Evolutionary conservation across 1,284 basidiomycete species (phyloP).

Genomic region (Naganishia sp.): DNA sequence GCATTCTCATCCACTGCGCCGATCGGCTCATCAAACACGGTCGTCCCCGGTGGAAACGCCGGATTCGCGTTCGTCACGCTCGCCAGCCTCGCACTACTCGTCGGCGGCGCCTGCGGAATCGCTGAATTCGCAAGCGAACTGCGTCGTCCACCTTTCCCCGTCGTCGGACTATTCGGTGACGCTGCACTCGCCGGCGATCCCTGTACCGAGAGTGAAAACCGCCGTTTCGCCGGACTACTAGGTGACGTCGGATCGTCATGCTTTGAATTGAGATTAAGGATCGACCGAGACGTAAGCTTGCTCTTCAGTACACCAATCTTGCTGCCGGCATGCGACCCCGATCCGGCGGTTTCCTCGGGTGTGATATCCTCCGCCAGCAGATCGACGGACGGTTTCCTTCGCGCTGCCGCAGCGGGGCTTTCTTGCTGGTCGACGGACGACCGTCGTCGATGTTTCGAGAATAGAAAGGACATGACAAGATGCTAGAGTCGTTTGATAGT

Average conservation of each 20-base stretch:
- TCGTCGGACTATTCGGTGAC: conserved; percentile 10
- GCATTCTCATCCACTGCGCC: conserved; percentile 1
- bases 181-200: background rate
- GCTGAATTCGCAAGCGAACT: conserved; percentile 18
- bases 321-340: background rate
- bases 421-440: conserved; percentile 18
- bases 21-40: background rate
- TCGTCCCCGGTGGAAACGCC: conserved; percentile 14
- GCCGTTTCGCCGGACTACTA: conserved; percentile 4
- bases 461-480: conserved; percentile 13
- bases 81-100: conserved; percentile 10
- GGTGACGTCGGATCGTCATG: conserved; percentile 9
- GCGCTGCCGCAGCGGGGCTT: background rate
- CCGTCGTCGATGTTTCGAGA: conserved; percentile 16
- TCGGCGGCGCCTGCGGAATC: conserved; percentile 7
- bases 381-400: conserved; percentile 18
- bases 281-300: conserved; percentile 19
- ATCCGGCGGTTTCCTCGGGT: background rate
- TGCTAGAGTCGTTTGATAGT: too few species aligned
- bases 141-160: conserved; percentile 1
- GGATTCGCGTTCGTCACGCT: background rate
- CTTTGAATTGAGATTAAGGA: conserved; percentile 10
- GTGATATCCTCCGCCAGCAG: conserved; percentile 1
- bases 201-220: conserved; percentile 7
- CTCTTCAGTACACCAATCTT: conserved; percentile 8